Evolutionary conservation across 176 grass and related monocot species (phyloP).

Genomic region (Poa annua): DNA sequence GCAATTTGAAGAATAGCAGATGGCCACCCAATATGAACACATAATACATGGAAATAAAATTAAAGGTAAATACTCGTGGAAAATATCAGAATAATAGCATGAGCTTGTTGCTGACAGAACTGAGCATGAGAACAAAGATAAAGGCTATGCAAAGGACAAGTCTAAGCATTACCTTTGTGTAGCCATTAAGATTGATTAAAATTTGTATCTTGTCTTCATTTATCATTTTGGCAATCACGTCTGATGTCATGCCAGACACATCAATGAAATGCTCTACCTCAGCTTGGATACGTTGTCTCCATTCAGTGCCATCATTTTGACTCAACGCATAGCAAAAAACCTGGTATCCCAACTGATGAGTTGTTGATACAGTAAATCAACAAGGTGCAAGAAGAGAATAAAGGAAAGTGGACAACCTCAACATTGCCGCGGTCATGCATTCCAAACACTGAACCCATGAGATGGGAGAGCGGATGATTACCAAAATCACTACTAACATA

Average conservation of each 20-base stretch:
- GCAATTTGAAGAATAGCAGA: slow-evolving; percentile 6
- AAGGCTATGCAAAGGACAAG: neutral
- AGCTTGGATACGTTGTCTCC: slow-evolving; percentile 27
- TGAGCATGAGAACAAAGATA: neutral
- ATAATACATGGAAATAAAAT: slow-evolving; percentile 4
- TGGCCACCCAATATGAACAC: neutral
- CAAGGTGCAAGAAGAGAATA: neutral
- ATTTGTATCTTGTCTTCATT: slow-evolving; percentile 30
- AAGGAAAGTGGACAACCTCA: slow-evolving; percentile 40
- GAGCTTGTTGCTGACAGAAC: slow-evolving; percentile 8
- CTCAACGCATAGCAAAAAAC: slow-evolving; percentile 24
- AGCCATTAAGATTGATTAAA: slow-evolving; percentile 34
- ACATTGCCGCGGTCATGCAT: slow-evolving; percentile 65
- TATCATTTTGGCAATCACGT: slow-evolving; percentile 28
- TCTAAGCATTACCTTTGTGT: slow-evolving; percentile 20
- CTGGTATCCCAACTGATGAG: slow-evolving; percentile 14
- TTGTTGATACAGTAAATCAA: slow-evolving; percentile 5
- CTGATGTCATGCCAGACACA: slow-evolving; percentile 25
- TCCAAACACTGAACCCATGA: slow-evolving; percentile 36
- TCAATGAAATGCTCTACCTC: slow-evolving; percentile 30
- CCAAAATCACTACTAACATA: slow-evolving; percentile 38
- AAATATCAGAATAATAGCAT: slow-evolving; percentile 4
- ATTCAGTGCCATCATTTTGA: slow-evolving; percentile 37
- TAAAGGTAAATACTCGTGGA: neutral
- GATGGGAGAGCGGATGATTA: slow-evolving; percentile 34